Evolutionary conservation across 2,329 filamentous ascomycete genomes (phyloP).

Genomic region (Claviceps lovelessii): DNA sequence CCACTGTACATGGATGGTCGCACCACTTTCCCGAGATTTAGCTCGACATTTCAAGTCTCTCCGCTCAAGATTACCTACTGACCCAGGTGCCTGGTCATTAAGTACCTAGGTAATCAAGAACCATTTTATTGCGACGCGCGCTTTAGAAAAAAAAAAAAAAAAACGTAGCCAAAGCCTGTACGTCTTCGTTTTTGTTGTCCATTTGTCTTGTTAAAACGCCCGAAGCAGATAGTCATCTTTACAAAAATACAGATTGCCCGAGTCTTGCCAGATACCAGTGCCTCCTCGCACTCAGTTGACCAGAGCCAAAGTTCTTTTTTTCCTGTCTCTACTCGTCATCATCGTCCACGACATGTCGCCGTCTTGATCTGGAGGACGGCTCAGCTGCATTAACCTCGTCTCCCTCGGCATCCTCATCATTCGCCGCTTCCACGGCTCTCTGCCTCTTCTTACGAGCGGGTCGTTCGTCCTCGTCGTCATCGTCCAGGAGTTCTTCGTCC

Average conservation of each 20-base stretch:
- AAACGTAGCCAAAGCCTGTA: no score
- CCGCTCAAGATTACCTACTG: no score
- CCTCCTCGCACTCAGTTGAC: neutral
- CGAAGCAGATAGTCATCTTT: neutral
- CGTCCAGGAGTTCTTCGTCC: slow-evolving; percentile 42
- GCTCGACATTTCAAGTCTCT: no score
- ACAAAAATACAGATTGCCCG: neutral
- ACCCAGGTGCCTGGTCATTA: no score
- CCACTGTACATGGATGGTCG: no score
- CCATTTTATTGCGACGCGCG: no score
- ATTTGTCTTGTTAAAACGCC: neutral
- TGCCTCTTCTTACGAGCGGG: slow-evolving; percentile 33
- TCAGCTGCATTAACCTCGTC: slow-evolving; percentile 36
- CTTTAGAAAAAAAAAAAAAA: no score
- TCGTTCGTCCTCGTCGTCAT: slow-evolving; percentile 39
- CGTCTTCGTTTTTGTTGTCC: no score
- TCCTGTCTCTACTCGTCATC: slow-evolving; percentile 14
- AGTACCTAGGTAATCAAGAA: no score
- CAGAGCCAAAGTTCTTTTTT: neutral
- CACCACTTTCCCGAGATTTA: no score
- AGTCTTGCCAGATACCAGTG: neutral
- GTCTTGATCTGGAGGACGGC: slow-evolving; percentile 31
- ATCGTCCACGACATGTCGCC: slow-evolving; percentile 44
- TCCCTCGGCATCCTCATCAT: slow-evolving; percentile 38
- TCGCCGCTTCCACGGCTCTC: slow-evolving; percentile 34